phyloP scores from a whole-genome alignment of 2,329 filamentous ascomycete genomes.

The Colletotrichum gigasporum region DNA sequence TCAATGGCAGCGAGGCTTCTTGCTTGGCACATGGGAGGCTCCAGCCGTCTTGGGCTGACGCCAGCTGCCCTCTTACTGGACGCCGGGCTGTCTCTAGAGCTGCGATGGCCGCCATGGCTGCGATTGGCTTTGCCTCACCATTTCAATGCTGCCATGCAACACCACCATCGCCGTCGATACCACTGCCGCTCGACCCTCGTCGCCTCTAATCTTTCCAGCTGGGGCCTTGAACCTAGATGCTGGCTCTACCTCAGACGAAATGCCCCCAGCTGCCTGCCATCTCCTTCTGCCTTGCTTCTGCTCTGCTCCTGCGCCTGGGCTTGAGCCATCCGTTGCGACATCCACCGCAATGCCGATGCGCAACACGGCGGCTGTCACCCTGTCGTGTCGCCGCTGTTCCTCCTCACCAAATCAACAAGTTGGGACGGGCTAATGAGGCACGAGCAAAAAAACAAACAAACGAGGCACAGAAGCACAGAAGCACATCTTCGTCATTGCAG shows the following conservation, averaged over 20 bases:
- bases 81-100: not conserved
- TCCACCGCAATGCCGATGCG: not conserved
- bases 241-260: not conserved
- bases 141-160: not conserved
- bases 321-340: not conserved
- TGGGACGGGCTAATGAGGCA: not conserved
- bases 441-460: not conserved
- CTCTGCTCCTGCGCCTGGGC: not conserved
- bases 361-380: constrained; percentile 6
- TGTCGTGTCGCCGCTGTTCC: not conserved
- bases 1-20: not conserved
- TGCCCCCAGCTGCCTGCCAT: not conserved
- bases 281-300: not conserved
- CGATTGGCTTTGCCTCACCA: constrained; percentile 3
- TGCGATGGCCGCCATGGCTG: not conserved
- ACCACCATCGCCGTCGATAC: not conserved
- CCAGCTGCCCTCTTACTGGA: not conserved
- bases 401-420: not conserved
- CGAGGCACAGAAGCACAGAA: not conserved
- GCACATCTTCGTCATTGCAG: constrained; percentile 11
- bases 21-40: not conserved
- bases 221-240: not conserved
- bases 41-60: not conserved
- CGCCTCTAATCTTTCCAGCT: not conserved
- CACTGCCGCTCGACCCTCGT: not conserved